Evolutionary conservation across 2,329 filamentous ascomycete genomes (phyloP), one percentile per base, ranked within the genome.

Genomic region (Talaromyces sp.): DNA sequence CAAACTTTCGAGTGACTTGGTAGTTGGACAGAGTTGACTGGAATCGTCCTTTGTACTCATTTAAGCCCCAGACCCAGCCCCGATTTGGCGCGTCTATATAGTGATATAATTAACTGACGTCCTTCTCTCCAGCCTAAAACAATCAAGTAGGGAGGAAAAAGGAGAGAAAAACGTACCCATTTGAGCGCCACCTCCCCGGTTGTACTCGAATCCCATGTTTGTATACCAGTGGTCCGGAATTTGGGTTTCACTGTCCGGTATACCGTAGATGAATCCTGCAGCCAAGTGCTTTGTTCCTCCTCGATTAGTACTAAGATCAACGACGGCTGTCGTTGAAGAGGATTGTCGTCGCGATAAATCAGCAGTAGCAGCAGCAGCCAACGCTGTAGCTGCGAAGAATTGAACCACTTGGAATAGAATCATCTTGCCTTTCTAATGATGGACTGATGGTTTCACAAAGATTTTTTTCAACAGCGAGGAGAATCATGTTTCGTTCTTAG

Each of bases 1-100:
- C 77, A 31, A 81, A 76, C 50, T 81, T 75, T 43, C 78, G 74
- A 1, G 78, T 73, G 1, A 79, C 81, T 1, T 71, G 65, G 68
- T 84, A 84, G 66, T 84, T 83, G 24, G 75, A 78, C 5, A 82
- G 68, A 2, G 78, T 76, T 0, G 80, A 82, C 3, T 77, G 66
- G 63, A 84, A 79, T 4, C 82, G 81, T 37, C 66, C 72, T 62
- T 74, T 64, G 63, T 77, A 76, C 60, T 76, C 74, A 13, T 66
- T 66, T 1, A 72, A 45, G 2, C 78, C 78, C 66, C 71, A 75
- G 41, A 78, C 76, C 80, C 80, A 82, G 6, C 79, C 79, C n/a
- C 74, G 68, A 1, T 56, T 58, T 6, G 74, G 73, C 6, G 74
- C 71, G 13, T 43, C 58, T 47, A 1, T 11, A 27, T 39, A 33